Evolutionary conservation across 2,329 filamentous ascomycete genomes (phyloP), one percentile per base, ranked within the genome.

Genomic region (Epichloe elymi): DNA sequence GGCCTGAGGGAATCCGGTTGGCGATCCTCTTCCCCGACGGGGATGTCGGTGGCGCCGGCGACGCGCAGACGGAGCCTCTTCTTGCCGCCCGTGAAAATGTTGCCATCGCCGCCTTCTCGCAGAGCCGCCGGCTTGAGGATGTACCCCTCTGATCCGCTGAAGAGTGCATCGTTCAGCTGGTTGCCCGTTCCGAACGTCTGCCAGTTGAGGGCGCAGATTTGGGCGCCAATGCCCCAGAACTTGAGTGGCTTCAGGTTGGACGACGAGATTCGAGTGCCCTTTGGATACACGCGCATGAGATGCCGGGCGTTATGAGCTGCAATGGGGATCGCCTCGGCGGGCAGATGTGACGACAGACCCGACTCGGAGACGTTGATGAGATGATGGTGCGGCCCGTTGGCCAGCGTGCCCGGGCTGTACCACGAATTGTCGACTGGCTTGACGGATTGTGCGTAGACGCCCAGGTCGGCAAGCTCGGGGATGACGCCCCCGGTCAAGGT

Each of bases 191-290:
- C 80, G 56, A 84, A 86, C 0, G 75, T 82, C 59, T 86, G 82
- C 78, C 81, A 82, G 65, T 86, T 86, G 49, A 86, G 70, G 3
- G 82, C 82, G 60, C 80, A 84, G 45, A 86, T 80, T 58, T 86
- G 82, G 2, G 82, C 81, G 1, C 82, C 82, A 4, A 84, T 62
- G 6, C 73, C 79, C 82, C 82, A 86, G 61, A 82, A 85, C 0
- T 74, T 72, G 0, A 81, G 73, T 0, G 80, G 81, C 49, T 73
- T 72, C 2, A 86, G 72, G 59, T 86, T 86, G 37, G 71, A 74
- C 2, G 80, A 85, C 0, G 77, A 78, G 61, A 86, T 85, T 42
- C 82, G 77, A 0, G 81, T 83, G 46, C 82, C 82, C 59, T 85
- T 85, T 38, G 82, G 82, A 56, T 72, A 86, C 1, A 85, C 81